Percentiles rank a stretch among this genome's conserved stretches.
Conservation (phyloP, 2,329 filamentous ascomycete genomes). For the Exophiala sp. region DNA sequence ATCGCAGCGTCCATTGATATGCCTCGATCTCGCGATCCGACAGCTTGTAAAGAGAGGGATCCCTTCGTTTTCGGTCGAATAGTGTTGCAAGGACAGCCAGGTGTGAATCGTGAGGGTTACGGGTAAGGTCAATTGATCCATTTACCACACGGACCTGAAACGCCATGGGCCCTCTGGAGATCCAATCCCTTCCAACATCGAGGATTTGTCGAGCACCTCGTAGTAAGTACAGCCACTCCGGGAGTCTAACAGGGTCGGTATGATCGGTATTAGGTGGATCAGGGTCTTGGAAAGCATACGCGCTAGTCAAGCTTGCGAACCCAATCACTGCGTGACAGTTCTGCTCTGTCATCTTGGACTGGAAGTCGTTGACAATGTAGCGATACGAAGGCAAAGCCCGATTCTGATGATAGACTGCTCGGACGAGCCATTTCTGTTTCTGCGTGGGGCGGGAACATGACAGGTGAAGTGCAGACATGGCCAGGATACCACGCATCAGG, state of each 20-base stretch:
- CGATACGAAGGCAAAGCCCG: too few species aligned
- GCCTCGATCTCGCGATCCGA: too few species aligned
- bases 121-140: neutral
- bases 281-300: neutral
- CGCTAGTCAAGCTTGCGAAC: slow-evolving; percentile 1
- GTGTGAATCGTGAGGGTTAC: neutral
- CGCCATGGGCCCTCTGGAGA: neutral
- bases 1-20: too few species aligned
- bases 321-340: slow-evolving; percentile 3
- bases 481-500: slow-evolving; percentile 5
- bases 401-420: too few species aligned
- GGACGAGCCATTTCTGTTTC: too few species aligned
- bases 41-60: too few species aligned
- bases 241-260: neutral
- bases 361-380: too few species aligned
- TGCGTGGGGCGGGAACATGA: neutral
- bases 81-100: neutral
- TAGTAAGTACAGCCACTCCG: slow-evolving; percentile 2
- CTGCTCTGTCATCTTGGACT: slow-evolving; percentile 1
- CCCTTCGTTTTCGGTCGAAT: neutral
- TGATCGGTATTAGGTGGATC: too few species aligned
- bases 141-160: neutral
- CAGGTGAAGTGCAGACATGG: slow-evolving; percentile 2
- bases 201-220: slow-evolving; percentile 1
- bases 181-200: neutral